Conservation (phyloP, 164 flowering plant genomes). For the Magnolia officinalis region DNA sequence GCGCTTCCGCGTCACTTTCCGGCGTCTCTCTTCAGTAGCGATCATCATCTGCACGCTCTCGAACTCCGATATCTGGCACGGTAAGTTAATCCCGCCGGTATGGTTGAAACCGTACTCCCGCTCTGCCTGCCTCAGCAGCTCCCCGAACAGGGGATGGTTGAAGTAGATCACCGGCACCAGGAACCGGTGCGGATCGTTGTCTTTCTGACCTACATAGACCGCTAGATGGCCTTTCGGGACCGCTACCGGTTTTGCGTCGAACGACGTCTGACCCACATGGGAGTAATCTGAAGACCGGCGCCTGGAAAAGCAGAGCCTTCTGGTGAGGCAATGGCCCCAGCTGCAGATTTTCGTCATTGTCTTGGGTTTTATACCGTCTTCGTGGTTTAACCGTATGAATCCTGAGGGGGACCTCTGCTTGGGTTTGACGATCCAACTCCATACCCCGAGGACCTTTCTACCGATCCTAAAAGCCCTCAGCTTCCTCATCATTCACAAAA, state of each 20-base stretch:
- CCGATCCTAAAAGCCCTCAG: conserved; percentile 52
- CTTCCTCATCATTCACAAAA: conserved; percentile 30
- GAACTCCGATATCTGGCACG: conserved; percentile 68
- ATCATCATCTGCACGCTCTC: conserved; percentile 60
- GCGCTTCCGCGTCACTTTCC: conserved; percentile 18
- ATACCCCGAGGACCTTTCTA: conserved; percentile 24
- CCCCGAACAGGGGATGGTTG: conserved; percentile 77
- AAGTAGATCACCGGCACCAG: conserved; percentile 78
- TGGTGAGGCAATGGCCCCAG: conserved; percentile 44
- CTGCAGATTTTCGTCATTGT: conserved; percentile 31
- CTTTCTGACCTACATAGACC: conserved; percentile 74
- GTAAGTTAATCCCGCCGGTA: conserved; percentile 71
- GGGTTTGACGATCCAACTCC: conserved; percentile 28
- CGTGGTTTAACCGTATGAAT: conserved; percentile 14
- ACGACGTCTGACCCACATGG: conserved; percentile 31
- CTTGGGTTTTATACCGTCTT: conserved; percentile 2
- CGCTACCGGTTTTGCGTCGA: conserved; percentile 13
- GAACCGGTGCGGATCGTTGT: conserved; percentile 50
- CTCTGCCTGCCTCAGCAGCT: conserved; percentile 65
- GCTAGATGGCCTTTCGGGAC: conserved; percentile 82
- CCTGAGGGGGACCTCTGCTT: conserved; percentile 1
- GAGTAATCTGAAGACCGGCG: conserved; percentile 20
- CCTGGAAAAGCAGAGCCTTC: conserved; percentile 21
- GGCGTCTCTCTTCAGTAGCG: conserved; percentile 36
- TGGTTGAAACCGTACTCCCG: conserved; percentile 64